Base-by-base conservation (phyloP, 2,329 filamentous ascomycete species). In the Calonectria montana region DNA sequence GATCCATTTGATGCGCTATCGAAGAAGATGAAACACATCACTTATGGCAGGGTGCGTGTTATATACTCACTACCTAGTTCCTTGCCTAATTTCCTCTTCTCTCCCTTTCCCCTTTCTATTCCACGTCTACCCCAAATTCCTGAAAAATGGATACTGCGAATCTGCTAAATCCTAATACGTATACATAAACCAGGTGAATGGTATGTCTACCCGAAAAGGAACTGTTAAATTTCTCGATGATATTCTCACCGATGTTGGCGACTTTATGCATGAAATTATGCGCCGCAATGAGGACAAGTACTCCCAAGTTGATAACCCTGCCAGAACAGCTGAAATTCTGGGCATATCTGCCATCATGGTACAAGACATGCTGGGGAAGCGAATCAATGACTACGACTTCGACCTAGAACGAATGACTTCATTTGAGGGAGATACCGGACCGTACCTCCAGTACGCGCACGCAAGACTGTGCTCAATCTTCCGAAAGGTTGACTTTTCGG, bases 211-310 rank as follows among this genome's bases (percentile, higher is more conserved):
- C 47, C 84, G 81, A 39, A 81, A 82, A 9, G 85, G 85, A 69
- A 89, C 86, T 4, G 88, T 89, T 9, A 87, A 89, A 74, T 87
- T 91, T 76, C 83, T 91, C 69, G 85, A 89, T 72, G 87, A 89
- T 70, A 89, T 91, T 73, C 83, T 92, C 37, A 83, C 86, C 64
- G 85, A 89, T 74, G 89, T 91, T 12, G 85, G 88, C 75, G 90
- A 92, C 39, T 90, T 90, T 81, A 94, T 94, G 92, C 91, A 93
- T 83, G 90, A 92, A 53, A 91, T 93, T 48, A 93, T 94, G 91
- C 87, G 84, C 77, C 87, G 87, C 81, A 93, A 93, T 80, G 84
- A 88, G 69, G 85, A 86, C 78, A 93, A 93, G 83, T 93, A 93
- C 81, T 84, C 87, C 67, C 90, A 93, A 80, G 88, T 94, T 23